A percentile compares a stretch with the other conserved stretches of the same genome.
Conservation (phyloP, 495 filamentous ascomycete genomes). For the Lophiotrema nucula region DNA sequence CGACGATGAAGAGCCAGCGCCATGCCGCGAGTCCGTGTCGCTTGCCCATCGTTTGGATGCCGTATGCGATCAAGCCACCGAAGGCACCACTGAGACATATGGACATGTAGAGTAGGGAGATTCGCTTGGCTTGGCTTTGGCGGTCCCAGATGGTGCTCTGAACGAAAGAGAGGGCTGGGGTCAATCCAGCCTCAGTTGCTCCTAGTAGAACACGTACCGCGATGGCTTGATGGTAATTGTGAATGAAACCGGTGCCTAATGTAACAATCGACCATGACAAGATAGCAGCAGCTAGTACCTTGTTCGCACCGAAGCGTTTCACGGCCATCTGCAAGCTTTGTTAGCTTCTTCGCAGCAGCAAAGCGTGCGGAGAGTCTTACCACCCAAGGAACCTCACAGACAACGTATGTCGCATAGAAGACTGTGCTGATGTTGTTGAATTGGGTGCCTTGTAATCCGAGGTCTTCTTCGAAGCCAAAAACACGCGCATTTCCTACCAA, state of each 20-base stretch:
- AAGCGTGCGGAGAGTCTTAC: too few species aligned
- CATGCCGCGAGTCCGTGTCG: conserved; percentile 16
- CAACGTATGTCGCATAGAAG: conserved; percentile 14
- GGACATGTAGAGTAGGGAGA: conserved; percentile 5
- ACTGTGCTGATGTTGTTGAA: conserved; percentile 39
- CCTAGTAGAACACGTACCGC: conserved; percentile 16
- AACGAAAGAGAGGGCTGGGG: conserved; percentile 1
- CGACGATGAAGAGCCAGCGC: conserved; percentile 31
- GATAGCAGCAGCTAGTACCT: neutral
- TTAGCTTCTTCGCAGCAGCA: too few species aligned
- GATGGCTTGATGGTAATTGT: conserved; percentile 12
- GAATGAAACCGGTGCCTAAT: conserved; percentile 17
- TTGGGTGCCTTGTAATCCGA: conserved; percentile 24
- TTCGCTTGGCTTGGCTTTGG: neutral
- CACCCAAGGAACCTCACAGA: conserved; percentile 16
- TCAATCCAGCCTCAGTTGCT: conserved; percentile 10
- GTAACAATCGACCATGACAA: conserved; percentile 7
- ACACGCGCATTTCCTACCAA: conserved; percentile 38
- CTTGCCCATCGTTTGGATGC: conserved; percentile 10
- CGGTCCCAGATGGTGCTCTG: conserved; percentile 18
- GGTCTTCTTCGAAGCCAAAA: conserved; percentile 36
- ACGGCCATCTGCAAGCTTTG: conserved; percentile 3
- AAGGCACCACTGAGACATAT: conserved; percentile 20
- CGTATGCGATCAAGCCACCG: conserved; percentile 27
- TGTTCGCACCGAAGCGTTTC: conserved; percentile 2